Evolutionary conservation across 1,284 basidiomycete genomes (phyloP), one percentile per base, ranked within the genome.

Genomic region (Athelia psychrophila): DNA sequence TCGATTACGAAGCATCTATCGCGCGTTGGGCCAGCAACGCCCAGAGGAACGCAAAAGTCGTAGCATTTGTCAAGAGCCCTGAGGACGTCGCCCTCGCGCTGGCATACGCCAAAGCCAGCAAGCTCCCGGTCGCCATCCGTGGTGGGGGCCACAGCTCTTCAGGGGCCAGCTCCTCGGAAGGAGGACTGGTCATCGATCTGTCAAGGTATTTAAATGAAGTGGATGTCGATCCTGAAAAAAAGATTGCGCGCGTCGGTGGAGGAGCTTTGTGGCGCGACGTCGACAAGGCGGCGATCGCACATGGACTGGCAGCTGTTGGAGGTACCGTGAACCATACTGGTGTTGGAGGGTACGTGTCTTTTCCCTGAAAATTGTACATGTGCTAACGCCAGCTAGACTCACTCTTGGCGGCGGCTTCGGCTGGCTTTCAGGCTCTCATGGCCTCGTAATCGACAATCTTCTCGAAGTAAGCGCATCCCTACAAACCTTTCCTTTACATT

Each of bases 361-460:
- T 23, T 6, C 10, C 5, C 16, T n/a, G 44, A 23, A 18, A 30
- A 30, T n/a, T n/a, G n/a, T n/a, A n/a, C n/a, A n/a, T 23, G 22
- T 40, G 42, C 33, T 49, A 42, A 51, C 44, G 48, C 12, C 24
- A n/a, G n/a, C n/a, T n/a, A 68, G 71, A 10, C 61, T 75, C 4
- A 64, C 65, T 15, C 57, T 77, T 12, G 76, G 75, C 12, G 76
- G 76, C 9, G 76, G 76, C 9, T 74, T 64, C 38, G 76, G 76
- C 2, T 73, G 56, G 60, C 64, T 75, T 42, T 42, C n/a, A n/a
- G 38, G 38, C 20, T 42, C 38, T 83, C 71, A 81, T 60, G 84
- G 83, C 0, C 69, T 84, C 19, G 70, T 67, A 0, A 68, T 84
- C 51, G 84, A 86, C 59, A 81, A 82, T 54, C 68, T 85, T 20